A percentile compares a stretch with the other conserved stretches of the same genome.
These are phyloP conservation scores for Tuber brumale DNA, from an alignment of 495 filamentous ascomycete species.

Conservation along the genomic window DNA sequence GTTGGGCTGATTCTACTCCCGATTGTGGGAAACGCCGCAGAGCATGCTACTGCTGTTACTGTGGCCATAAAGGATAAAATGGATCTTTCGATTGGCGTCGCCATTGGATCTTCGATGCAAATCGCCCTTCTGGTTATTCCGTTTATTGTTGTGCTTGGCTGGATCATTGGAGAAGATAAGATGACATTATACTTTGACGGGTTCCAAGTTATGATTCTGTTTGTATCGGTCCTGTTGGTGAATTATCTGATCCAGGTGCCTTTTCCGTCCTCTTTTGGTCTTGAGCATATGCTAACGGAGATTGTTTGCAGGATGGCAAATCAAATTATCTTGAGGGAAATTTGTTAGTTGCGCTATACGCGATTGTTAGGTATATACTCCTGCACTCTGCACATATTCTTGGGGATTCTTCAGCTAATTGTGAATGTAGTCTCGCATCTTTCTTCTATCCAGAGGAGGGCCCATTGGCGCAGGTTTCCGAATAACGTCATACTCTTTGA, in stretches of 20 bases:
- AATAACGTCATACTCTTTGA: neutral
- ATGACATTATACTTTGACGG: constrained; percentile 76
- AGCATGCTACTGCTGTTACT: constrained; percentile 80
- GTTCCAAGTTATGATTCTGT: constrained; percentile 74
- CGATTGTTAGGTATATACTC: constrained; percentile 56
- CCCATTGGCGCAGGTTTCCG: constrained; percentile 15
- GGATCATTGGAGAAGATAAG: constrained; percentile 61
- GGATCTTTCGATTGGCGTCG: constrained; percentile 79
- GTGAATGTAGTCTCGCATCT: constrained; percentile 18
- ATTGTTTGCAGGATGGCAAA: constrained; percentile 47
- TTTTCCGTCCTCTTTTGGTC: constrained; percentile 28
- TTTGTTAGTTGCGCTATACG: constrained; percentile 63
- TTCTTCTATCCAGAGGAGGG: constrained; percentile 38
- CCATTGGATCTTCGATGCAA: constrained; percentile 80
- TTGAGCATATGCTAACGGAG: constrained; percentile 8
- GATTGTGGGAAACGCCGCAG: constrained; percentile 85
- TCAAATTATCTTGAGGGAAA: constrained; percentile 68
- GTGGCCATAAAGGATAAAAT: constrained; percentile 87
- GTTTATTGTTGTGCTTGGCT: constrained; percentile 69
- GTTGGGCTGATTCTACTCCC: constrained; percentile 78
- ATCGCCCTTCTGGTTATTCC: constrained; percentile 75
- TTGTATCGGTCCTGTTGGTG: constrained; percentile 69
- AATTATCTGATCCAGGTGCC: constrained; percentile 66
- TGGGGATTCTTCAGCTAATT: neutral
- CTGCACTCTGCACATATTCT: neutral